Evolutionary conservation across 805 yeast species (phyloP).

Genomic region (Middelhovenomyces tepae): DNA sequence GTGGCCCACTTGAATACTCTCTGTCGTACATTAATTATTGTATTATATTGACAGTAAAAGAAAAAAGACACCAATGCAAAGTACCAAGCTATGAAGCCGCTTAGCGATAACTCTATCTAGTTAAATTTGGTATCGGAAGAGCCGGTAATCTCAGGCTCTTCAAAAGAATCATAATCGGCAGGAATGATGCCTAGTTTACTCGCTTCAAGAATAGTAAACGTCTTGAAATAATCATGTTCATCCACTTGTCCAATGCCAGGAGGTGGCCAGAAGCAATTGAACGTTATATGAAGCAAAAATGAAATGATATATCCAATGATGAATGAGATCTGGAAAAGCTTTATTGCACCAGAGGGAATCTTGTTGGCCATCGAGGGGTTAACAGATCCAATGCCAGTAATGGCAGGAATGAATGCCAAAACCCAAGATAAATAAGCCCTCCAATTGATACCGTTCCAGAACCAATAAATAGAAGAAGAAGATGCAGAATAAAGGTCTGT

Average conservation of each 20-base stretch:
- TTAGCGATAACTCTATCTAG: too few species aligned
- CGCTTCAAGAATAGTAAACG: slow-evolving; percentile 33
- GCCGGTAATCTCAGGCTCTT: too few species aligned
- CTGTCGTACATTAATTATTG: too few species aligned
- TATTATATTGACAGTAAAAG: too few species aligned
- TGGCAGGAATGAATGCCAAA: slow-evolving; percentile 20
- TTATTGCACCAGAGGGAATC: slow-evolving; percentile 65
- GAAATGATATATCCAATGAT: slow-evolving; percentile 19
- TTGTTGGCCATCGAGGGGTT: slow-evolving; percentile 13
- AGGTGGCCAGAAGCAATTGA: slow-evolving; percentile 23
- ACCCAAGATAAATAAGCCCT: slow-evolving; percentile 33
- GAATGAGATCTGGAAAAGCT: slow-evolving; percentile 32
- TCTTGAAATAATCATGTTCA: slow-evolving; percentile 32
- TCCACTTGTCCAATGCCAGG: slow-evolving; percentile 22
- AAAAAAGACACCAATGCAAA: too few species aligned
- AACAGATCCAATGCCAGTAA: slow-evolving; percentile 20
- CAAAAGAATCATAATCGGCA: too few species aligned
- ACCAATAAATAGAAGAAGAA: slow-evolving; percentile 34
- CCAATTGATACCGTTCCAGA: slow-evolving; percentile 37
- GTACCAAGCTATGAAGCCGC: too few species aligned
- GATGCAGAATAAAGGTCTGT: slow-evolving; percentile 32
- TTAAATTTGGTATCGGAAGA: too few species aligned
- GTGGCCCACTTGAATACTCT: too few species aligned
- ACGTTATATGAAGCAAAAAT: slow-evolving; percentile 18
- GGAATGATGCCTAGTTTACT: slow-evolving; percentile 26